Evolutionary conservation across 108 stramenopile genomes (phyloP).

Genomic region (Nitzschia sp.): DNA sequence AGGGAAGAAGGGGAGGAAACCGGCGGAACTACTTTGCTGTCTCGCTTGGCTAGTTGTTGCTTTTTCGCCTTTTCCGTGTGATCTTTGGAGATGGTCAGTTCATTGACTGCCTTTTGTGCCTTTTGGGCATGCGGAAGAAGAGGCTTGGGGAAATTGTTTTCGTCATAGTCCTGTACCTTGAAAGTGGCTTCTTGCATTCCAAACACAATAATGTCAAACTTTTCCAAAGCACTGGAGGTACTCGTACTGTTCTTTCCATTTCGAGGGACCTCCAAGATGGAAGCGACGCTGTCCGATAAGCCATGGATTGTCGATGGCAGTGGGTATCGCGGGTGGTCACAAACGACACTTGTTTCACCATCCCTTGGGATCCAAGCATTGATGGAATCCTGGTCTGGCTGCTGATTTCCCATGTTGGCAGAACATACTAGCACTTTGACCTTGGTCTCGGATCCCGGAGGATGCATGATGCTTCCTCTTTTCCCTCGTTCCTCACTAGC

Average conservation of each 20-base stretch:
- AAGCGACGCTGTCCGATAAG: no score
- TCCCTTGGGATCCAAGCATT: conserved; percentile 51
- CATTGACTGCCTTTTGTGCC: conserved; percentile 5
- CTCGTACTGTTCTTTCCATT: not conserved
- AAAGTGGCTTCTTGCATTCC: conserved; percentile 68
- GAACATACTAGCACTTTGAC: conserved; percentile 38
- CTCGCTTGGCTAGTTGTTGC: conserved; percentile 9
- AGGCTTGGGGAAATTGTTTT: conserved; percentile 6
- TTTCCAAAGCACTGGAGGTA: not conserved
- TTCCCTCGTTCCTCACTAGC: no score
- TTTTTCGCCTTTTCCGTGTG: conserved; percentile 14
- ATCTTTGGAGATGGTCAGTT: conserved; percentile 28
- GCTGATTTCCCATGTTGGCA: conserved; percentile 47
- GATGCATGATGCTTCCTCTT: not conserved
- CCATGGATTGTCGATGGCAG: not conserved
- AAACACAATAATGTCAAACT: conserved; percentile 60
- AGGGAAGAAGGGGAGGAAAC: not conserved
- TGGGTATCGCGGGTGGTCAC: conserved; percentile 27
- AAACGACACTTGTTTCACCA: conserved; percentile 29
- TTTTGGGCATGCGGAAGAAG: not conserved
- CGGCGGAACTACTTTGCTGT: not conserved
- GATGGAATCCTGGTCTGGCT: conserved; percentile 46
- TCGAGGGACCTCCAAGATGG: no score
- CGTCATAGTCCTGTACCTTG: conserved; percentile 18
- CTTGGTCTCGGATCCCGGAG: not conserved